Conservation (phyloP, 306 rosid genomes). For the Castanea mollissima region DNA sequence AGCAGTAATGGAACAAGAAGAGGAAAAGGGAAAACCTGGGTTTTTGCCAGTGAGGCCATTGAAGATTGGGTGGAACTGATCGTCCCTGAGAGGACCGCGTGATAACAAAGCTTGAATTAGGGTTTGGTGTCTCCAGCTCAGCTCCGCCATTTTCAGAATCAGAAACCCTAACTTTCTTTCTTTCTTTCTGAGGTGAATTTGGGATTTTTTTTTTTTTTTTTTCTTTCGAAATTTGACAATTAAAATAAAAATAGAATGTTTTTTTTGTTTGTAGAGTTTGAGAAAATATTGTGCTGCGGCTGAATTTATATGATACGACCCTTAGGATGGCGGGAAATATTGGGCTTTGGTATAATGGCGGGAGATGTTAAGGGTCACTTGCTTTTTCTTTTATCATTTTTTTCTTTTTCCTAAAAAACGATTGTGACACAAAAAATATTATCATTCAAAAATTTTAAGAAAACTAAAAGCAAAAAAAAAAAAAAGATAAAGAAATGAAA, state of each 20-base stretch:
- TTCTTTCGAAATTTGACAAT: no score
- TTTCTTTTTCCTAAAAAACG: not conserved
- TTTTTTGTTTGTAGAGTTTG: not conserved
- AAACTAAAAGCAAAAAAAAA: no score
- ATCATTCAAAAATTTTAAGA: no score
- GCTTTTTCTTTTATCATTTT: not conserved
- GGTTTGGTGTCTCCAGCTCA: slow-evolving; percentile 61
- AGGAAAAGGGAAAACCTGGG: slow-evolving; percentile 51
- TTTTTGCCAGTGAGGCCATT: slow-evolving; percentile 58
- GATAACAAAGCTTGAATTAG: slow-evolving; percentile 79
- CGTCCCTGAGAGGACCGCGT: slow-evolving; percentile 76
- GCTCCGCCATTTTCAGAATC: slow-evolving; percentile 45
- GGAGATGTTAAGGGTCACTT: not conserved
- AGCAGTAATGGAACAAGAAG: not conserved
- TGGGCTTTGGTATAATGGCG: slow-evolving; percentile 1
- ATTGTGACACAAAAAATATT: no score
- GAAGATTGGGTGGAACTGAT: slow-evolving; percentile 59
- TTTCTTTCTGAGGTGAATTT: not conserved
- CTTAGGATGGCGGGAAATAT: slow-evolving; percentile 11
- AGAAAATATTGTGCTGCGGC: not conserved
- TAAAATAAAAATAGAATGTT: not conserved
- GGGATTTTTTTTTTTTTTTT: not conserved
- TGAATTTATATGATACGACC: not conserved
- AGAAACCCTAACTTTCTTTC: slow-evolving; percentile 29
- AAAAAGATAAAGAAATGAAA: no score